Conservation (phyloP, 108 stramenopile species). For the Cyclotella baltica region DNA sequence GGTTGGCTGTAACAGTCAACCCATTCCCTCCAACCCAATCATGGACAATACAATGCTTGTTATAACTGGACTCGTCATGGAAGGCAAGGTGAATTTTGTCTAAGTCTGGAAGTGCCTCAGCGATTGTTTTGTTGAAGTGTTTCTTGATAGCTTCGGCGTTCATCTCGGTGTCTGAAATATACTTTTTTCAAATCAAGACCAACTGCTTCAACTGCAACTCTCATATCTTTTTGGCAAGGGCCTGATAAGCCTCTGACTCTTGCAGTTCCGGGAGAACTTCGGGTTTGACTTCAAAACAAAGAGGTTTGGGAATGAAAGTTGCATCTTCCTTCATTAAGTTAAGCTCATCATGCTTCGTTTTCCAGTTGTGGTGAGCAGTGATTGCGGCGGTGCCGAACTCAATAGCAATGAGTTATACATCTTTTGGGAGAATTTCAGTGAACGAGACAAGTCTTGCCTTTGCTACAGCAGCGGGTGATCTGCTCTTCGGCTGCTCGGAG, state of each 20-base stretch:
- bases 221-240: background rate
- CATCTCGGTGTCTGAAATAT: background rate
- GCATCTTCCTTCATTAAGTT: background rate
- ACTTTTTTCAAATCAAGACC: background rate
- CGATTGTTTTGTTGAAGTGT: background rate
- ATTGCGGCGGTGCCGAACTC: background rate
- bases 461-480: background rate
- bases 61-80: background rate
- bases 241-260: background rate
- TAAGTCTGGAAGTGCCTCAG: background rate
- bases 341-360: background rate
- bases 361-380: background rate
- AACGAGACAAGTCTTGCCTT: background rate
- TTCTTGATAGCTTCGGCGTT: background rate
- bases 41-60: background rate
- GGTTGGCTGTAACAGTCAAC: background rate
- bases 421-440: background rate
- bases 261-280: background rate
- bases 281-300: background rate
- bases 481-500: background rate
- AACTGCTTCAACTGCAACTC: background rate
- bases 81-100: background rate
- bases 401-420: background rate
- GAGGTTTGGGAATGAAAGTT: background rate
- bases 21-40: background rate